Base-by-base conservation (phyloP, 2,329 filamentous ascomycete species). In the Fonsecaea nubica region DNA sequence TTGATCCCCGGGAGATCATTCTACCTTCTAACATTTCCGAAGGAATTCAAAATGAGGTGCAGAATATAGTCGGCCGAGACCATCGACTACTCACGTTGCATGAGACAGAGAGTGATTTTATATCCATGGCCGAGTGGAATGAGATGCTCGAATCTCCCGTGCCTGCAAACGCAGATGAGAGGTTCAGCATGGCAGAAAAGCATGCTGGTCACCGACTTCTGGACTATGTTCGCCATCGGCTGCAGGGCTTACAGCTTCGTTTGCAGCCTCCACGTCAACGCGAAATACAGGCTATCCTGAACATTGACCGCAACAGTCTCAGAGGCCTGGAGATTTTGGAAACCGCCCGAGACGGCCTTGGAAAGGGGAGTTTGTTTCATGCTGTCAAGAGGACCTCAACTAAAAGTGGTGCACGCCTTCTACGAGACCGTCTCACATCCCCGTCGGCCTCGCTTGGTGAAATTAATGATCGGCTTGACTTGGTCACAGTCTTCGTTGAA, bases 231-330 rank as follows among this genome's bases (percentile, higher is more conserved):
- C 86, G 88, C 67, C 87, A 90, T 72, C 89, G 92, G 60, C 82
- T 98, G 18, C 90, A 91, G 73, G 92, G 92, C 18, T 81, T 89
- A 61, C 89, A 87, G 74, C 88, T 96, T 80, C 92, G 91, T 77
- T 84, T 99, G 48, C 93, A 96, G 76, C 89, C 92, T 53, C 95
- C 95, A 1, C 81, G 89, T 40, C 89, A 92, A 66, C 87, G 92
- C 71, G 87, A 91, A 71, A 84, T 87, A 59, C 83, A 91, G 74
- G 87, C 96, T 68, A 88, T 90, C 69, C 95, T 99, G 92, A 86
- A 82, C 58, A 96, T 99, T 71, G 95, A 99, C 80, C 93, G 90
- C 75, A 96, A 93, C 75, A 97, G 91, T 71, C 85, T 99, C 79
- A 87, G 92, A 66, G 92, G 93, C 0, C 84, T 99, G 4, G 95